Conservation (phyloP, 192 early-diverging fungal species). For the Ambispora gerdemannii region DNA sequence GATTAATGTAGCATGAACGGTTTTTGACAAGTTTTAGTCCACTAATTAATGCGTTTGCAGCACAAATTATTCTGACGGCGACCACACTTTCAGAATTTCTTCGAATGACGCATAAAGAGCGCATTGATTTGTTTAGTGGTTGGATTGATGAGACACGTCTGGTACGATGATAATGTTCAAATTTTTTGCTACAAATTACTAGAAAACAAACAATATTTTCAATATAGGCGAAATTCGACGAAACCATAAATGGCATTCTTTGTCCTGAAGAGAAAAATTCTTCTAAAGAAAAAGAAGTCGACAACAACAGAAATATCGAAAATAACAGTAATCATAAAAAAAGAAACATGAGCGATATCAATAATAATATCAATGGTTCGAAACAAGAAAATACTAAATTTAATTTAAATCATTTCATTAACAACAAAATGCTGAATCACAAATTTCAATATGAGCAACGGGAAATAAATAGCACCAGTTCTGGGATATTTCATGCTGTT, state of each 20-base stretch:
- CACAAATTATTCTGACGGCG: conserved; percentile 27
- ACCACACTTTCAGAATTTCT: conserved; percentile 9
- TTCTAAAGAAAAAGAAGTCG: no score
- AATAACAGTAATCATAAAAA: no score
- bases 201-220: neutral
- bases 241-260: neutral
- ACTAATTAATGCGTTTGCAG: conserved; percentile 23
- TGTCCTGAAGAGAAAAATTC: no score
- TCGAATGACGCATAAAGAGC: conserved; percentile 20
- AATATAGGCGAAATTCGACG: neutral
- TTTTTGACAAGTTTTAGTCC: conserved; percentile 23
- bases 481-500: no score
- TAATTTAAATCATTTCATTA: no score
- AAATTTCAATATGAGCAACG: no score
- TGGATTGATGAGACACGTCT: conserved; percentile 22
- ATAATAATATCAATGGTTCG: no score
- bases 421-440: no score
- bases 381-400: no score
- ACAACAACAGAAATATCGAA: no score
- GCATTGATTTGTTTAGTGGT: conserved; percentile 5
- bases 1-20: conserved; percentile 20
- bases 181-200: neutral
- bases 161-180: neutral
- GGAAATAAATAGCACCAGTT: no score
- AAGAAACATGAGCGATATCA: no score